These are phyloP conservation scores for Penicillium sp. DNA, from an alignment of 2,329 filamentous ascomycete genomes.

Conservation along the genomic window DNA sequence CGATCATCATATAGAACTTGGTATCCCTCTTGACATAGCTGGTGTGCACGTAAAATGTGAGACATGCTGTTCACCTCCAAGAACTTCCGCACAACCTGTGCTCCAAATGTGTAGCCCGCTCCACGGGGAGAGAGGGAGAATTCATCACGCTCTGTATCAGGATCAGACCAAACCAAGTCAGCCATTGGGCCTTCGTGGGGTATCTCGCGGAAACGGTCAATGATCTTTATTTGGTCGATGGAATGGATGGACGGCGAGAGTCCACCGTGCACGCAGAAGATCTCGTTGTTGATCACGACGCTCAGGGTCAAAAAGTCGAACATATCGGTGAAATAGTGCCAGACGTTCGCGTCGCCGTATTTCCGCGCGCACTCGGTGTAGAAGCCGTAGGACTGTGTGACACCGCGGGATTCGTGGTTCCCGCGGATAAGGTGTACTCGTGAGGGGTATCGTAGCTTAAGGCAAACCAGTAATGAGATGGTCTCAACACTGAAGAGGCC, in stretches of 20 bases:
- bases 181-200: conserved; percentile 99
- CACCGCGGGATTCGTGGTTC: conserved; percentile 96
- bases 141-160: conserved; percentile 94
- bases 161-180: conserved; percentile 98
- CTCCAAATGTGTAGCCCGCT: conserved; percentile 95
- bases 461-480: conserved; percentile 93
- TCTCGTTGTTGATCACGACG: conserved; percentile 97
- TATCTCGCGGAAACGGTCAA: conserved; percentile 97
- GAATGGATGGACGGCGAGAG: conserved; percentile 90
- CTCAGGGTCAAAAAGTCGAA: conserved; percentile 97
- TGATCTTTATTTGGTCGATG: conserved; percentile 99
- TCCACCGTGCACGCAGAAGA: conserved; percentile 97
- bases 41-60: conserved; percentile 95
- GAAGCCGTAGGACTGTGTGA: conserved; percentile 98
- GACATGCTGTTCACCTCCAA: conserved; percentile 96
- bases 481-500: conserved; percentile 99
- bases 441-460: conserved; percentile 94
- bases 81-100: conserved; percentile 98
- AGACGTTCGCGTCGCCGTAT: conserved; percentile 97
- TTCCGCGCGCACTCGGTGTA: conserved; percentile 98
- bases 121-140: conserved; percentile 92
- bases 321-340: conserved; percentile 99
- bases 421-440: conserved; percentile 95
- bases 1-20: conserved; percentile 95
- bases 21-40: conserved; percentile 96